Percentiles rank a stretch among this genome's conserved stretches.
phyloP scores from a whole-genome alignment of 2,329 filamentous ascomycete species.

The Claviceps sp. region DNA sequence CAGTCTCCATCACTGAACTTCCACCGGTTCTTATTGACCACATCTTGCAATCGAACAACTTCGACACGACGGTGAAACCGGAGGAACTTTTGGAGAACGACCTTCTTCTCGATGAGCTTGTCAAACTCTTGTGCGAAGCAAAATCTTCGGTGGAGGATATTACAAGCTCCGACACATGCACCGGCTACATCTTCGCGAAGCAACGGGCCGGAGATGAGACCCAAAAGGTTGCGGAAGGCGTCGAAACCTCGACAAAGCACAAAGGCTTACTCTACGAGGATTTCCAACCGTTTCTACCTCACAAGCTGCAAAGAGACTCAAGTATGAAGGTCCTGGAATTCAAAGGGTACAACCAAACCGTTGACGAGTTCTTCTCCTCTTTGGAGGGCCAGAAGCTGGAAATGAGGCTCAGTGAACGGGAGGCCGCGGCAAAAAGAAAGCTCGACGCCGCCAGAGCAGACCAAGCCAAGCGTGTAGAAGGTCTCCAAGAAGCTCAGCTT shows the following conservation, averaged over 20 bases:
- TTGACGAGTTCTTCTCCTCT: conserved; percentile 95
- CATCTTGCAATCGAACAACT: conserved; percentile 54
- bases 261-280: conserved; percentile 68
- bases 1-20: conserved; percentile 74
- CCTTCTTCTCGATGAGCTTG: conserved; percentile 48
- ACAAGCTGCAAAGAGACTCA: conserved; percentile 59
- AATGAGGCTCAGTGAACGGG: conserved; percentile 67
- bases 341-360: conserved; percentile 78
- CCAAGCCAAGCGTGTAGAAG: conserved; percentile 73
- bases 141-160: conserved; percentile 51
- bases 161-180: conserved; percentile 49
- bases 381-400: conserved; percentile 83
- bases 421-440: conserved; percentile 69
- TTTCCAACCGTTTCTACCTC: conserved; percentile 83
- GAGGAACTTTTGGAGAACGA: conserved; percentile 58
- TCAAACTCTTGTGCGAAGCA: conserved; percentile 57
- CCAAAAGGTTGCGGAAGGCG: conserved; percentile 7
- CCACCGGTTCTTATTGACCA: conserved; percentile 84
- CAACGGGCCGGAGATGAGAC: conserved; percentile 21
- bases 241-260: conserved; percentile 24
- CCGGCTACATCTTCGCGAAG: conserved; percentile 81
- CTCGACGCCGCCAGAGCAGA: conserved; percentile 74
- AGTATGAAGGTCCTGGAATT: conserved; percentile 59
- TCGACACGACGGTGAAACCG: conserved; percentile 55
- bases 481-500: conserved; percentile 66